Percentiles rank a stretch among this genome's conserved stretches.
phyloP scores from a whole-genome alignment of 2,329 filamentous ascomycete genomes.

The Epichloe scottii region DNA sequence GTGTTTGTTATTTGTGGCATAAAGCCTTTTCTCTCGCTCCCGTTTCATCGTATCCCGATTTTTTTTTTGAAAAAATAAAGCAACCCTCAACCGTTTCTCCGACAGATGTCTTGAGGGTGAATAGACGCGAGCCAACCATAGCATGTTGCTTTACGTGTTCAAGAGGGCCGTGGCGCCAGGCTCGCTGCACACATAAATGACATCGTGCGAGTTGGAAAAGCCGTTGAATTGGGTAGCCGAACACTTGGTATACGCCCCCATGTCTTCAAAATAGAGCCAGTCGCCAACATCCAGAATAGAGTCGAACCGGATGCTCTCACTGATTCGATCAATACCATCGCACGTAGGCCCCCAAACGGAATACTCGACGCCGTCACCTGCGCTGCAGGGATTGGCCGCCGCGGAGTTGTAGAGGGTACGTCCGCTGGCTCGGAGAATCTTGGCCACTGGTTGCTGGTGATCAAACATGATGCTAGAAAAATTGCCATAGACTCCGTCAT shows the following conservation, averaged over 20 bases:
- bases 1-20: not conserved
- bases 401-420: constrained; percentile 45
- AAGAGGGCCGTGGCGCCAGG: constrained; percentile 69
- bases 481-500: constrained; percentile 96
- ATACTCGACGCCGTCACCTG: constrained; percentile 56
- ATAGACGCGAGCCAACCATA: not conserved
- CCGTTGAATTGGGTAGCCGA: constrained; percentile 97
- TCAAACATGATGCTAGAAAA: constrained; percentile 99
- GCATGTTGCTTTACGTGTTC: constrained; percentile 3
- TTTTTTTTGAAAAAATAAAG: too few species aligned
- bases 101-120: not conserved
- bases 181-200: constrained; percentile 93
- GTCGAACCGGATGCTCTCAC: constrained; percentile 64
- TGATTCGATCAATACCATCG: constrained; percentile 93
- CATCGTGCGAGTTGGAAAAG: constrained; percentile 83
- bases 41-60: not conserved
- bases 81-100: not conserved
- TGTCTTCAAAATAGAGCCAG: constrained; percentile 97
- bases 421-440: constrained; percentile 56
- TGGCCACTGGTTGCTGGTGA: constrained; percentile 82
- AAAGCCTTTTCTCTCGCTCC: not conserved
- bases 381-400: constrained; percentile 32
- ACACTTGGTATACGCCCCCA: constrained; percentile 98
- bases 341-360: constrained; percentile 98
- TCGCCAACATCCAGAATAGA: constrained; percentile 80